These are phyloP conservation scores for Phytophthora ohioensis DNA, from an alignment of 352 stramenopile species.

Conservation along the genomic window DNA sequence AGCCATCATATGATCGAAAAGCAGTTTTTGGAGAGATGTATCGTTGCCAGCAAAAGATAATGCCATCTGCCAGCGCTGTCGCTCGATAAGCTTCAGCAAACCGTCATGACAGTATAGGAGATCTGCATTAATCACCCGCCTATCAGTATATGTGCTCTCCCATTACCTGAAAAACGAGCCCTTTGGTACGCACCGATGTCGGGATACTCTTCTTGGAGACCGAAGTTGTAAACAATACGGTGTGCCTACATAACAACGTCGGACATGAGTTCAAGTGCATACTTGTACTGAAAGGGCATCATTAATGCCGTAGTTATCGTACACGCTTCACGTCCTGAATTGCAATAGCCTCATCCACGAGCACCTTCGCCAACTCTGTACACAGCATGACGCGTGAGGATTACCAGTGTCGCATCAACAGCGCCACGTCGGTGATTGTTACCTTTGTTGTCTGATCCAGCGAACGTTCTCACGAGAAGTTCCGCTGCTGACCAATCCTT, in stretches of 20 bases:
- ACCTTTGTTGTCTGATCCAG: constrained; percentile 31
- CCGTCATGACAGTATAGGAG: constrained; percentile 68
- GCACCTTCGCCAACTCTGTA: constrained; percentile 45
- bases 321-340: constrained; percentile 72
- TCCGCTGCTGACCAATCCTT: constrained; percentile 76
- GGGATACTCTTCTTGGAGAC: constrained; percentile 60
- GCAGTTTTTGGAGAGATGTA: constrained; percentile 48
- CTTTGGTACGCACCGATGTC: constrained; percentile 54
- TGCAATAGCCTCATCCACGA: constrained; percentile 68
- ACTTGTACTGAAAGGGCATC: no score
- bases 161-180: background rate
- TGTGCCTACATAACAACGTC: constrained; percentile 46
- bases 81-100: constrained; percentile 71
- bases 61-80: constrained; percentile 72
- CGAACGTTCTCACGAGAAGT: constrained; percentile 55
- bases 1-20: constrained; percentile 57
- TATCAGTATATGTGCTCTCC: background rate
- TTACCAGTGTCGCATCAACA: background rate
- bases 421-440: background rate
- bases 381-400: constrained; percentile 7
- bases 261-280: background rate
- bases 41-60: constrained; percentile 75
- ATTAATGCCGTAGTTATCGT: background rate
- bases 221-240: constrained; percentile 67
- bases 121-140: constrained; percentile 30